These are phyloP conservation scores for Hansenula lynferdii DNA, from an alignment of 1,139 yeast species.

Conservation along the genomic window DNA sequence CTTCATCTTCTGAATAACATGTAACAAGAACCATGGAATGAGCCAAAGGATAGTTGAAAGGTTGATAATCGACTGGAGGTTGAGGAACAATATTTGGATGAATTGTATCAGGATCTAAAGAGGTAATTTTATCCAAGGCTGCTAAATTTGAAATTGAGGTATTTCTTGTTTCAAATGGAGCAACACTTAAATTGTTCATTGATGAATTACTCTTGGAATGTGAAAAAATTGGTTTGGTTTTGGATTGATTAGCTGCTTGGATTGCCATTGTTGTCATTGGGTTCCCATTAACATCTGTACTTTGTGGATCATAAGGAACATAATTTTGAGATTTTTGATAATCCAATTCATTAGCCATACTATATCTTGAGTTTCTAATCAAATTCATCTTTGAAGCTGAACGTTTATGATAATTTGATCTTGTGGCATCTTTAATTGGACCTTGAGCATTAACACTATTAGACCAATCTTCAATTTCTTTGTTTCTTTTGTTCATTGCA, in stretches of 20 bases:
- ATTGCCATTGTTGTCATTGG: conserved; percentile 34
- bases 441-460: conserved; percentile 48
- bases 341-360: conserved; percentile 10
- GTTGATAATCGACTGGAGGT: conserved; percentile 86
- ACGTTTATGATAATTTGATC: conserved; percentile 14
- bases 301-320: conserved; percentile 9
- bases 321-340: conserved; percentile 4
- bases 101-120: conserved; percentile 67
- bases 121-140: conserved; percentile 28
- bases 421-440: conserved; percentile 46
- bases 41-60: conserved; percentile 82
- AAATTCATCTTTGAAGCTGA: conserved; percentile 22
- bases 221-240: conserved; percentile 2
- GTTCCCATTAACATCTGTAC: conserved; percentile 7
- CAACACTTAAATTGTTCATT: conserved; percentile 4
- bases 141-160: conserved; percentile 19
- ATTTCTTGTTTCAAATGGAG: conserved; percentile 32
- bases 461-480: conserved; percentile 78
- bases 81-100: conserved; percentile 75
- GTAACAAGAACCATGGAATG: conserved; percentile 84
- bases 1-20: conserved; percentile 90
- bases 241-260: conserved; percentile 23
- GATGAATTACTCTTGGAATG: not conserved
- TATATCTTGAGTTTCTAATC: conserved; percentile 19
- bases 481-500: conserved; percentile 45